A percentile compares a stretch with the other conserved stretches of the same genome.
These are phyloP conservation scores for Exophiala spinifera DNA, from an alignment of 2,329 filamentous ascomycete species.

Conservation along the genomic window DNA sequence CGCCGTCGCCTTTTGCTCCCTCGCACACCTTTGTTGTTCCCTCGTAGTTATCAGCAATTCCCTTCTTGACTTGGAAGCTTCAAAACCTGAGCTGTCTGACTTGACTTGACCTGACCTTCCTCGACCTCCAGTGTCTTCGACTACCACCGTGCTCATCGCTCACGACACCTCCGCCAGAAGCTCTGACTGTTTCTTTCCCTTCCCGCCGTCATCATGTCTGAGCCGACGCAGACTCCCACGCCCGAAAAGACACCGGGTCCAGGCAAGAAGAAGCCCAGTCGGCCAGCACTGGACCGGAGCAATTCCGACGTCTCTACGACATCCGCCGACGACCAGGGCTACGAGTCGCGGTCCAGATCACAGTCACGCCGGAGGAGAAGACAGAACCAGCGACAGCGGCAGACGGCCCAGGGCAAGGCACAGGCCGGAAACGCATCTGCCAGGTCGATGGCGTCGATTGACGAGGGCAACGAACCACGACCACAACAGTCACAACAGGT, in stretches of 20 bases:
- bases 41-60: too few relatives aligned
- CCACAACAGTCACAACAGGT: conserved; percentile 12
- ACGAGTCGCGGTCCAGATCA: conserved; percentile 30
- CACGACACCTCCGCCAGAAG: neutral
- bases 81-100: too few relatives aligned
- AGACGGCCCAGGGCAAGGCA: conserved; percentile 18
- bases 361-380: conserved; percentile 28
- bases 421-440: conserved; percentile 26
- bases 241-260: conserved; percentile 22
- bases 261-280: conserved; percentile 20
- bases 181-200: conserved; percentile 4
- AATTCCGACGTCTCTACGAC: conserved; percentile 24
- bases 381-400: conserved; percentile 29
- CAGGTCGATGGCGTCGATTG: conserved; percentile 26
- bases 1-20: too few relatives aligned
- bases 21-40: too few relatives aligned
- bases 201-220: conserved; percentile 28
- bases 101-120: too few relatives aligned
- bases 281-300: conserved; percentile 21
- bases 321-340: conserved; percentile 26
- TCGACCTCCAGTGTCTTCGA: too few relatives aligned
- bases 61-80: too few relatives aligned
- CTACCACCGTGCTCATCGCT: too few relatives aligned
- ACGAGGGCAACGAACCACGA: conserved; percentile 25
- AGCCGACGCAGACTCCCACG: conserved; percentile 25